Evolutionary conservation across 2,329 filamentous ascomycete species (phyloP), one percentile per base, ranked within the genome.

Genomic region (Colletotrichum chrysophilum): DNA sequence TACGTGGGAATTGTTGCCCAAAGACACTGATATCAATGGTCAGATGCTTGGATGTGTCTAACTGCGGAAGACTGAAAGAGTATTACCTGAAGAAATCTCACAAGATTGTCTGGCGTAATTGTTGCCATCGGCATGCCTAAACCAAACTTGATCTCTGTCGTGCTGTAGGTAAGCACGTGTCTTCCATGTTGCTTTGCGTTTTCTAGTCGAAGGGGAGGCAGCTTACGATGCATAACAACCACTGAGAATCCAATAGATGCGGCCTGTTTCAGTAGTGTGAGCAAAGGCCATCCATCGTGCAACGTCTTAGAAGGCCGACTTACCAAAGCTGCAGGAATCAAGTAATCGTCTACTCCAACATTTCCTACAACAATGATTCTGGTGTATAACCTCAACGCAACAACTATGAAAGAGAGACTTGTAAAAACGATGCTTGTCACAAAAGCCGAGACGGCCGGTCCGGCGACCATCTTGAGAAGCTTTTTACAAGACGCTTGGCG

Each of bases 231-330:
- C 43, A 52, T 52, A 0, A 52, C n/a, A n/a, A 52, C 43, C 43
- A 52, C 43, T 7, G 43, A 52, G 43, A 52, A 52, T 4, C 43
- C 43, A 52, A 52, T 52, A 21, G 43, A 52, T 6, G 43, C 43
- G 7, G 43, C 43, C 43, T 52, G 38, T 52, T 52, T 13, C n/a
- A 21, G 1, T 52, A 21, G 6, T 52, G 12, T 52, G 10, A 52
- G 43, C n/a, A 52, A 52, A 21, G 10, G 10, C 6, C 18, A 4
- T 5, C 5, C 5, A 26, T 38, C 16, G 9, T 10, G 21, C 2
- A 21, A 21, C 4, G n/a, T 7, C n/a, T 21, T 52, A 81, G 64
- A 60, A 79, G 75, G 55, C 66, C 58, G 24, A 34, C 38, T 70
- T 34, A 70, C 68, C 58, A 70, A n/a, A n/a, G 68, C 68, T 10